Percentiles rank a stretch among this genome's conserved stretches.
These are phyloP conservation scores for Venturia effusa DNA, from an alignment of 2,329 filamentous ascomycete genomes.

Conservation along the genomic window DNA sequence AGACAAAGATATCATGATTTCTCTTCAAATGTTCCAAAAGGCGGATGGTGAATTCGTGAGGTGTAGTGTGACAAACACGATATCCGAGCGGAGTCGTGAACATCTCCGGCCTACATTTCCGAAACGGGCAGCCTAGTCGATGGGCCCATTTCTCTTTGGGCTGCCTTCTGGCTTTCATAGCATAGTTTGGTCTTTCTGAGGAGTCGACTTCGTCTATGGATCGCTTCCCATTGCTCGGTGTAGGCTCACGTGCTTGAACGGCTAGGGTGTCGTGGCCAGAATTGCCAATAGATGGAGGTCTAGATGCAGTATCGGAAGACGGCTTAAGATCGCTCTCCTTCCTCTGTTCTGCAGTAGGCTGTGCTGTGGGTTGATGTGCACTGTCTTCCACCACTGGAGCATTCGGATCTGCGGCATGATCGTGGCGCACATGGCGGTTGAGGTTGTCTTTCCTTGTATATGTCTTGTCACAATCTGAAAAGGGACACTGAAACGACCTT, in stretches of 20 bases:
- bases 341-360: neutral
- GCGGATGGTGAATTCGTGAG: slow-evolving; percentile 9
- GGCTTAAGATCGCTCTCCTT: neutral
- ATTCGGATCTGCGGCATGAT: slow-evolving; percentile 5
- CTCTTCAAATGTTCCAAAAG: slow-evolving; percentile 8
- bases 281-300: neutral
- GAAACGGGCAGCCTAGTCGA: slow-evolving; percentile 8
- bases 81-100: slow-evolving; percentile 6
- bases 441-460: slow-evolving; percentile 84
- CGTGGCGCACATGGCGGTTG: slow-evolving; percentile 58
- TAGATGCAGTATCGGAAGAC: neutral
- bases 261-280: neutral
- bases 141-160: slow-evolving; percentile 8
- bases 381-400: neutral
- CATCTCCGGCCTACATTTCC: slow-evolving; percentile 6
- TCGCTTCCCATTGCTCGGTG: neutral
- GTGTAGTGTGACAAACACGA: slow-evolving; percentile 7
- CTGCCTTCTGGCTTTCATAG: slow-evolving; percentile 5
- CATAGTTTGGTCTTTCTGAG: neutral
- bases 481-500: slow-evolving; percentile 63
- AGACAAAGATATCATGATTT: slow-evolving; percentile 9
- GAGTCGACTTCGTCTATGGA: neutral
- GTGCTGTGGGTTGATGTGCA: neutral
- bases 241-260: neutral
- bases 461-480: slow-evolving; percentile 60